phyloP scores from a whole-genome alignment of 768 basidiomycete species.

The Amyloporia xantha region DNA sequence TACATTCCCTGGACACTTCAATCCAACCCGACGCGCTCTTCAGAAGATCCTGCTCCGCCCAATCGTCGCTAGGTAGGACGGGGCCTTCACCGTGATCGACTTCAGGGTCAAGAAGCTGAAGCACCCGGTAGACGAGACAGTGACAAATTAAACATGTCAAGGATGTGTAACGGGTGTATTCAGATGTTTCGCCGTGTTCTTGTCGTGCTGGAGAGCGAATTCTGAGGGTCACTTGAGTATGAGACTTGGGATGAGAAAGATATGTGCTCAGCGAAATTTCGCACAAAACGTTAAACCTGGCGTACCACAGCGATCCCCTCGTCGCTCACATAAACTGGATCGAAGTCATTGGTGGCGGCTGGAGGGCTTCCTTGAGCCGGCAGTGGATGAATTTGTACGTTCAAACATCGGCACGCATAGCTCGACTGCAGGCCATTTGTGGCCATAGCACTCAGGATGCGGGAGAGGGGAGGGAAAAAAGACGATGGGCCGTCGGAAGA shows the following conservation, averaged over 20 bases:
- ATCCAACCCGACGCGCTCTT: constrained; percentile 68
- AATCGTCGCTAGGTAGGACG: constrained; percentile 64
- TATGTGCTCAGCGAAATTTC: no score
- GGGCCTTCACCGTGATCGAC: constrained; percentile 57
- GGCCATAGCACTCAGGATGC: constrained; percentile 16
- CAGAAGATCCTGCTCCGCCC: constrained; percentile 69
- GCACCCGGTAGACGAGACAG: constrained; percentile 59
- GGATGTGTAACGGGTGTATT: constrained; percentile 48
- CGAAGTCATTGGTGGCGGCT: constrained; percentile 35
- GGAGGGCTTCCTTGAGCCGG: constrained; percentile 17
- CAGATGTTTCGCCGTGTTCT: constrained; percentile 11
- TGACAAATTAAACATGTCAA: constrained; percentile 68
- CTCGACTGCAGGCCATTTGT: constrained; percentile 18
- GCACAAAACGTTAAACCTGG: no score
- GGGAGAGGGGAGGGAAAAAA: neutral
- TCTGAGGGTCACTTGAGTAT: constrained; percentile 66
- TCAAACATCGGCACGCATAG: constrained; percentile 67
- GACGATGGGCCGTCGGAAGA: neutral
- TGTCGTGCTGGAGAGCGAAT: constrained; percentile 33
- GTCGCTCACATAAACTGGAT: constrained; percentile 55
- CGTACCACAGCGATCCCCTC: constrained; percentile 62
- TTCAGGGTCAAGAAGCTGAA: constrained; percentile 50
- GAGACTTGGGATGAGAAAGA: no score
- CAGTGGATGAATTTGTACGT: constrained; percentile 48
- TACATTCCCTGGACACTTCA: constrained; percentile 55